Conservation (phyloP, 371 early-diverging fungal species). For the Ordospora colligata region DNA sequence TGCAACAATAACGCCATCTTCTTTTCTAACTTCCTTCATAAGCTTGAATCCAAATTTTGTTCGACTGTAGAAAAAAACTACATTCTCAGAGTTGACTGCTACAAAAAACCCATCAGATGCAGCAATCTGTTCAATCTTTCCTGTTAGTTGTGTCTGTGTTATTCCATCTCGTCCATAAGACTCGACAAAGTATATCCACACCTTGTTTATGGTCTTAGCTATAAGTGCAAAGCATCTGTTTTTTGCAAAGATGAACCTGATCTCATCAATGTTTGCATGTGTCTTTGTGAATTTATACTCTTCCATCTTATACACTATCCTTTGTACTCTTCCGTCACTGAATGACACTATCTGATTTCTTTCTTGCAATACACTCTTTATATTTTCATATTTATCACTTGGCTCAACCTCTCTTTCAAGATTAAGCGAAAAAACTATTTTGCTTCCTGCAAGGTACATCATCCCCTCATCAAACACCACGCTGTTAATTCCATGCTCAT, state of each 20-base stretch:
- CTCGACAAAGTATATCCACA: constrained; percentile 20
- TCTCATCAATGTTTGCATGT: constrained; percentile 23
- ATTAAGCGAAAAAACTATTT: neutral
- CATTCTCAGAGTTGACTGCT: neutral
- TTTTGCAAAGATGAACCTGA: constrained; percentile 31
- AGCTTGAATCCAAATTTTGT: neutral
- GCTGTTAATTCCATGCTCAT: neutral
- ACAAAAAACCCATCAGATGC: constrained; percentile 27
- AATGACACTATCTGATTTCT: constrained; percentile 6
- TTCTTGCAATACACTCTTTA: neutral
- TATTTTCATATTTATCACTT: neutral
- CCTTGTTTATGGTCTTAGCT: constrained; percentile 27
- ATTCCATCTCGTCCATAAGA: constrained; percentile 18
- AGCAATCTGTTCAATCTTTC: neutral
- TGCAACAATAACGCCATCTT: constrained; percentile 16
- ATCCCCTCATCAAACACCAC: neutral
- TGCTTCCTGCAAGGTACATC: neutral
- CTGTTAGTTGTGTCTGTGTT: neutral
- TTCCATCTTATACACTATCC: constrained; percentile 6
- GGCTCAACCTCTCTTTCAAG: neutral
- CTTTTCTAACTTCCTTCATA: constrained; percentile 23
- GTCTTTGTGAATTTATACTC: constrained; percentile 9
- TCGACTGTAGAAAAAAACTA: constrained; percentile 35
- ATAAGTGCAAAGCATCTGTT: constrained; percentile 27
- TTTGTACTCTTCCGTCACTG: constrained; percentile 30